Percentiles rank a stretch among this genome's conserved stretches.
These are phyloP conservation scores for Mallotus repandus DNA, from an alignment of 441 rosid genomes.

Conservation along the genomic window DNA sequence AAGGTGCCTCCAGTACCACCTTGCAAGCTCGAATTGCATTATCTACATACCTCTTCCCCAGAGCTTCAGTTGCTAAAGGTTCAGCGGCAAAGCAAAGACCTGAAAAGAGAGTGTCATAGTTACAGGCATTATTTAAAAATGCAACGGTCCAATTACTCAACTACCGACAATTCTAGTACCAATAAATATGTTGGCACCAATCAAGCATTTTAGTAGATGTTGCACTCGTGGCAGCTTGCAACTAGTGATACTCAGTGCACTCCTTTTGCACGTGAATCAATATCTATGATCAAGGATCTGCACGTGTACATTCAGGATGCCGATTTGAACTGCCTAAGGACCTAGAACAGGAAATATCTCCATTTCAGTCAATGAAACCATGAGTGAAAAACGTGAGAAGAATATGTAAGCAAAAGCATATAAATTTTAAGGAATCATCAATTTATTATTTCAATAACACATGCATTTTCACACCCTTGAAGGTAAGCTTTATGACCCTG, in stretches of 20 bases:
- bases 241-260: neutral
- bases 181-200: conserved; percentile 4
- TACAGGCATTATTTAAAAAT: neutral
- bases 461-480: neutral
- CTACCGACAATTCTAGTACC: conserved; percentile 14
- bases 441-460: neutral
- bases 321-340: neutral
- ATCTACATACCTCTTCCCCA: conserved; percentile 4
- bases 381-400: neutral
- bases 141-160: neutral
- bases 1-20: neutral
- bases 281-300: neutral
- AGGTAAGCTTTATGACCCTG: neutral
- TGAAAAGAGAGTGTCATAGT: conserved; percentile 6
- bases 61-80: conserved; percentile 4
- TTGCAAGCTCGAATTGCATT: neutral
- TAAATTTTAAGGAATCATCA: neutral
- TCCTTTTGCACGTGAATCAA: conserved; percentile 1
- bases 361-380: neutral
- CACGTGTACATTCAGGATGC: neutral
- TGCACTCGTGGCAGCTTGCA: neutral
- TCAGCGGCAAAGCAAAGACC: neutral
- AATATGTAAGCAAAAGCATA: neutral
- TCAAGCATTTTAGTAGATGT: neutral
- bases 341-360: neutral